Evolutionary conservation across 768 basidiomycete genomes (phyloP), one percentile per base, ranked within the genome.

Genomic region (Gloeopeniophorella convolvens): DNA sequence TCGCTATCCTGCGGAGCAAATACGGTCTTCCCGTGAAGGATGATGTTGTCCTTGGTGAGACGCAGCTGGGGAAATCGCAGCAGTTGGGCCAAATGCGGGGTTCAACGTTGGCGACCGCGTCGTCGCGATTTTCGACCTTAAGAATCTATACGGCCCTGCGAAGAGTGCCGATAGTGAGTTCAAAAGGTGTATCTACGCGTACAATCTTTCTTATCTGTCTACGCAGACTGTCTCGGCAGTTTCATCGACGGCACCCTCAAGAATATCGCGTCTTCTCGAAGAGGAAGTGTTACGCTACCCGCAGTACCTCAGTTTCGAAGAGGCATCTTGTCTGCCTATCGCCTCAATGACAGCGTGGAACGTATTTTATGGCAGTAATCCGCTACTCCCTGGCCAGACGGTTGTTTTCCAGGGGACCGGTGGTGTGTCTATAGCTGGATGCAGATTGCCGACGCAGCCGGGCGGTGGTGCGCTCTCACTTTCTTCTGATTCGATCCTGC

Each of bases 271-370:
- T 69, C n/a, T 74, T 82, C 50, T 73, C 71, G 8, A 70, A 39
- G 35, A 28, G 15, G 16, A 9, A 5, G 65, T 83, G 31, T 72
- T 83, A 27, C 54, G 59, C 32, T 68, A 82, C 51, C 79, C 85
- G 0, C 63, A 72, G 15, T 75, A 82, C 60, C 69, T 85, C 16
- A 74, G 72, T 2, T 82, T 77, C 55, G 77, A 79, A 53, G 79
- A 87, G 60, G 84, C 76, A 0, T 78, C 83, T 0, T 81, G 81
- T 20, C 66, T 86, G 5, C 78, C 82, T 69, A 82, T 58, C 51
- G 80, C 80, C 5, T 81, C 73, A 3, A 56, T 85, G 46, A 85
- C 82, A 0, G 80, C 83, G 0, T 85, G 82, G 66, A 81, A 77
- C 53, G 75, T 75, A 4, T 64, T 85, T 42, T 58, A 70, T 53